Evolutionary conservation across 345 rosid species (phyloP), one percentile per base, ranked within the genome.

Genomic region (Zanthoxylum bungeanum): DNA sequence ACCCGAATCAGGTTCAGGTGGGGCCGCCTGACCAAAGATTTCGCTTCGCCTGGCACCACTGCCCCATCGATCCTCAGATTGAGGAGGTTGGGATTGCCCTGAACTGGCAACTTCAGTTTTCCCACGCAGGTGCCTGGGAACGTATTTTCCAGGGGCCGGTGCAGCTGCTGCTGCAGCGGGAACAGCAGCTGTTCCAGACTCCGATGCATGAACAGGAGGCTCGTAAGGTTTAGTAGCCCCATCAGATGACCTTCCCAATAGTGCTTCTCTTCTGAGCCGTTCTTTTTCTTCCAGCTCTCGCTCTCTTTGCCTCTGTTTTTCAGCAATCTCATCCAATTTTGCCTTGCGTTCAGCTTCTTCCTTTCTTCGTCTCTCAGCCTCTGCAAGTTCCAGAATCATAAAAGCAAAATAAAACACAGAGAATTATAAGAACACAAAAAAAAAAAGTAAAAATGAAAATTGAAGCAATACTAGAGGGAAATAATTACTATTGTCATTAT

Each of bases 301-400:
- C 74, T 93, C 96, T 76, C 91, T 91, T 55, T 88, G 99, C 72
- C 92, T 84, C 88, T 93, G 98, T 84, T 83, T 93, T 73, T 89
- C 96, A 75, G 89, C 95, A 9, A 93, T 88, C 80, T 85, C 93
- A 75, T 93, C 97, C 76, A 93, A 64, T 83, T 91, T 96, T 1
- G 98, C 97, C 81, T 80, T 87, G 39, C 81, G 81, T 65, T 93
- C 97, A 33, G 97, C 95, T 67, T 87, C 91, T 78, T 86, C 98
- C 74, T 72, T 91, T 73, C 76, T 86, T 51, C 83, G 83, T 60
- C 86, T 88, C 89, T 95, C 99, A 9, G 89, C 86, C 87, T 95
- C 99, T 92, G 91, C 63, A 73, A 28, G 42, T 59, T 69, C 63
- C 44, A 61, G 72, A 67, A 50, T n/a, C 16, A 19, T n/a, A 47